Base-by-base conservation (phyloP, 805 yeast species). In the Phaffomyces opuntiae region DNA sequence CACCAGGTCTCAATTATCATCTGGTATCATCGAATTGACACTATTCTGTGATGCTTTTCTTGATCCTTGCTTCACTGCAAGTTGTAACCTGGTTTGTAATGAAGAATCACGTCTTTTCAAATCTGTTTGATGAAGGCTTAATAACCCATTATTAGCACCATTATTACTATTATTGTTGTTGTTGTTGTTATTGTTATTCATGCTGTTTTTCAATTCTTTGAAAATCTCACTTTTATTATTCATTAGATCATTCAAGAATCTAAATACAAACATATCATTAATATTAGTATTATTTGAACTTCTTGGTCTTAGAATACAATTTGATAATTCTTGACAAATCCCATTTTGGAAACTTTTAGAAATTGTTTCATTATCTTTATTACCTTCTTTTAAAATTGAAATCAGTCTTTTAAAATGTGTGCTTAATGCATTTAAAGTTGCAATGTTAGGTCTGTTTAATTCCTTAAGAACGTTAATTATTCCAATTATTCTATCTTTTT, bases 391-490 rank as follows among this genome's bases (percentile, higher is more conserved):
- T 59, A 80, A 63, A 31, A 78, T 75, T 24, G 74, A 63, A 27
- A 82, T 74, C 46, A 87, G 65, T 40, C 95, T 70, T 43, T 74
- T 73, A 60, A 87, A 75, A 62, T 87, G 96, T 2, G 88, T 80
- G 35, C 82, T 74, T n/a, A 87, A 63, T 1, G 90, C 89, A 60
- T 84, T 90, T 44, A 87, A 70, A 0, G 95, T 84, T 1, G 95
- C 91, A 38, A 87, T 68, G 55, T 83, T 84, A 39, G 83, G 73
- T 43, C 81, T 77, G 19, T 88, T 80, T 44, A 87, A 69, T 47
- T 84, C 84, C 4, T 77, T 70, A 40, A 87, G 68, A 0, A 83
- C 77, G 49, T 80, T 83, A 35, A 77, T 82, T 42, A 87, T 64
- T 0, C 89, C 88, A 40, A 70, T 73, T 13, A 83, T 65, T 46